These are phyloP conservation scores for Mucor plumbeus DNA, from an alignment of 371 early-diverging fungal species.

Conservation along the genomic window DNA sequence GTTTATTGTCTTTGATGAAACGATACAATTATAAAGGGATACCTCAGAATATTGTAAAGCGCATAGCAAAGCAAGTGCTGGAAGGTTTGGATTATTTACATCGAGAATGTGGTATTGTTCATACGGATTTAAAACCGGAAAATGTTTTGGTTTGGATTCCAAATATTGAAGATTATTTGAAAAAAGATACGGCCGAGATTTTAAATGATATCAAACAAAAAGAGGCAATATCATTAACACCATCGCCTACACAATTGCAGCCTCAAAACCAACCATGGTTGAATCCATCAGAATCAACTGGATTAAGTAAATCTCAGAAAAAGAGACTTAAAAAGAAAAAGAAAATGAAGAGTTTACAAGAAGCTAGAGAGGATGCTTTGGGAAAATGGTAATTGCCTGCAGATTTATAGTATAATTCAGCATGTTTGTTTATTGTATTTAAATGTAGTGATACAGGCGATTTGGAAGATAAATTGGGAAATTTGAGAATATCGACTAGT, in stretches of 20 bases:
- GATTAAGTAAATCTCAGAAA: slow-evolving; percentile 42
- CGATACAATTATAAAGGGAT: slow-evolving; percentile 74
- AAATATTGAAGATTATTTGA: slow-evolving; percentile 64
- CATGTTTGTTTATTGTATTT: background rate
- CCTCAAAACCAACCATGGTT: slow-evolving; percentile 11
- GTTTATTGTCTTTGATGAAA: slow-evolving; percentile 85
- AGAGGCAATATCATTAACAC: background rate
- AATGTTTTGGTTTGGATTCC: slow-evolving; percentile 92
- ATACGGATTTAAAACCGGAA: slow-evolving; percentile 98
- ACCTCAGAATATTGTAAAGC: slow-evolving; percentile 83
- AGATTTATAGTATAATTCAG: background rate
- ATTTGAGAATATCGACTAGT: slow-evolving; percentile 17
- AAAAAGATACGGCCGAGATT: slow-evolving; percentile 29
- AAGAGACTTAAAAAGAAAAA: slow-evolving; percentile 43
- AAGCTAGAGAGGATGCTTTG: slow-evolving; percentile 18
- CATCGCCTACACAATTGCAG: background rate
- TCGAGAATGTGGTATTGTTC: slow-evolving; percentile 96
- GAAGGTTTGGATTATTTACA: slow-evolving; percentile 94
- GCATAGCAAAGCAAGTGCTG: slow-evolving; percentile 86
- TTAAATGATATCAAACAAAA: slow-evolving; percentile 18
- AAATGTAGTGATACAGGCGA: slow-evolving; percentile 4
- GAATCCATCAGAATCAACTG: slow-evolving; percentile 17
- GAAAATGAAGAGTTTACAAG: slow-evolving; percentile 29
- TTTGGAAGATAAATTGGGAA: slow-evolving; percentile 13
- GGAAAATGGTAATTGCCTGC: slow-evolving; percentile 2